Base-by-base conservation (phyloP, 2,329 filamentous ascomycete species). In the Colletotrichum costaricense region DNA sequence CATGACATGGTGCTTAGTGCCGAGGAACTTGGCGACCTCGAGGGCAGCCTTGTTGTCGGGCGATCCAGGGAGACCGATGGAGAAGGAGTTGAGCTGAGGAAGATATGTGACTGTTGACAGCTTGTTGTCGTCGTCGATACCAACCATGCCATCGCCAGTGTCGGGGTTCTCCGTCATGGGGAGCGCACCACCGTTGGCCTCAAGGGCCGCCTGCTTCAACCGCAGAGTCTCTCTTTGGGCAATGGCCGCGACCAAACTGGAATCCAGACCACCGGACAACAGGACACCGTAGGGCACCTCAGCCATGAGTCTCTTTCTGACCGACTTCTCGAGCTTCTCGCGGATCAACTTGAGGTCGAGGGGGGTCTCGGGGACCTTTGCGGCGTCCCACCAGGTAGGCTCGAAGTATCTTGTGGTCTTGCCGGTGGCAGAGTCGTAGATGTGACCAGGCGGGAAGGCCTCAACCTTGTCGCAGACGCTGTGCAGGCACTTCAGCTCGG, bases 261-360 rank as follows among this genome's bases (percentile, higher is more conserved):
- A 99, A 84, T 99, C 97, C 64, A 99, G 89, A 78, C 97, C 97
- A 80, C 97, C 97, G 65, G 97, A 99, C 63, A 99, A 88, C 72
- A 99, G 87, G 26, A 99, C 97, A 84, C 97, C 97, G 82, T 98
- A 99, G 19, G 97, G 97, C 46, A 99, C 97, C 85, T 99, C 97
- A 26, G 97, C 97, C 97, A 99, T 99, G 82, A 99, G 89, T 77
- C 97, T 93, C 88, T 99, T 99, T 80, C 96, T 92, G 70, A 99
- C 97, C 12, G 97, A 92, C 84, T 92, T 94, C 88, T 98, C 97
- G 74, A 99, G 88, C 1, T 93, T 92, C 81, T 93, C 90, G 77
- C 97, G 91, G 78, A 99, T 89, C 66, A 91, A 82, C 87, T 93
- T 97, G 82, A 95, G 92, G 85, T 98, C 94, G 73, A 98, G 86